Base-by-base conservation (phyloP, 345 rosid species). In the Physaria fendleri region DNA sequence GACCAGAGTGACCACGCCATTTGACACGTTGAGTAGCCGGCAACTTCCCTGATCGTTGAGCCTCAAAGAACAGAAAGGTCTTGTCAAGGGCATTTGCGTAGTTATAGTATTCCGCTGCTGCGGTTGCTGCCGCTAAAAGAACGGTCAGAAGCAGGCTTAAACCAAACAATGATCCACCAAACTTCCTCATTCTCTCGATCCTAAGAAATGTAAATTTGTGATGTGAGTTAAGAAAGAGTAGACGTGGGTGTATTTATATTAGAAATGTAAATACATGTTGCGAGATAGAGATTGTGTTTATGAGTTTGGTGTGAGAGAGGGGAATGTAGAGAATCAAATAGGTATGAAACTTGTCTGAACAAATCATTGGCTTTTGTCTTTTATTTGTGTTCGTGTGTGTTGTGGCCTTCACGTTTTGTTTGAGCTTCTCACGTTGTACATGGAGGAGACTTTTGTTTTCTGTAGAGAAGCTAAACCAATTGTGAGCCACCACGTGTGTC, bases 1-100 rank as follows among this genome's bases (percentile, higher is more conserved):
- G 84, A 34, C 73, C 88, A 1, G 92, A 85, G 61, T 80, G 66
- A 34, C 82, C 66, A 3, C 88, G 78, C 92, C 92, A 85, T 39
- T 77, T 75, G 58, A 80, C 85, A 22, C 81, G 77, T 65, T 54
- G 82, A 44, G 66, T 42, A 2, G 58, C 6, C 5, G 79, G 84
- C 4, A 85, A 71, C 37, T 70, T 78, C 33, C 92, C 92, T 0
- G 88, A 82, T 52, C 92, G 65, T 65, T 82, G 84, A 17, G 88
- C 86, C 73, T 85, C 88, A 16, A 78, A 77, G 68, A 82, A 85
- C 85, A 80, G n/a, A 49, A 80, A 77, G 46, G 80, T 80, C 68
- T 80, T 82, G 37, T 73, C 86, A 13, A 82, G 78, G 4, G 88
- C 92, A 37, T 62, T 77, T 15, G 53, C 81, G 30, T 80, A 80